Conservation (phyloP, 208 protist genomes). For the Porcisia deanei region DNA sequence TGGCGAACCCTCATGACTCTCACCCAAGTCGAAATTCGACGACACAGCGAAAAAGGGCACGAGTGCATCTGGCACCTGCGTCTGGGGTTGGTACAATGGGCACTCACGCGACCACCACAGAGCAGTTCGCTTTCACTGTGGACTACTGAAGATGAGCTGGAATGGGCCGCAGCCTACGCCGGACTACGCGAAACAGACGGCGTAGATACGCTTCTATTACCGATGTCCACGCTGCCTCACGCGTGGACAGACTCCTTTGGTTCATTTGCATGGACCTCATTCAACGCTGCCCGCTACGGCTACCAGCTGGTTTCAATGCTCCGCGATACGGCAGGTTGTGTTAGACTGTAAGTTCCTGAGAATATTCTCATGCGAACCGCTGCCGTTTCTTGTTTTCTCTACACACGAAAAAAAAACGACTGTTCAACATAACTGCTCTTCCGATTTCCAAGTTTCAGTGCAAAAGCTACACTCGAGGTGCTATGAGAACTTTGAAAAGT, state of each 20-base stretch:
- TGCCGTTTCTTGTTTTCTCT: background rate
- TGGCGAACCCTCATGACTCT: conserved; percentile 31
- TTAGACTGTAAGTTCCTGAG: background rate
- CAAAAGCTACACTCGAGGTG: background rate
- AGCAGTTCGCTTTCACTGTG: conserved; percentile 23
- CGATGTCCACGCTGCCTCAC: conserved; percentile 9
- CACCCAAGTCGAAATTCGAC: conserved; percentile 54
- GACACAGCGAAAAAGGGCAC: conserved; percentile 74
- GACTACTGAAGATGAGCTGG: conserved; percentile 66
- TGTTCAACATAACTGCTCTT: background rate
- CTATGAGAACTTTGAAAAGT: background rate
- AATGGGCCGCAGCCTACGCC: conserved; percentile 38
- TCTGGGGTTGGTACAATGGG: conserved; percentile 57
- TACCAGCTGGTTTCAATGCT: conserved; percentile 40
- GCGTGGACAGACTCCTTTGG: conserved; percentile 46
- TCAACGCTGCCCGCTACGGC: conserved; percentile 67
- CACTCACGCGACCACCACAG: conserved; percentile 8
- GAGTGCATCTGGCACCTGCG: conserved; percentile 73
- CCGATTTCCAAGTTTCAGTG: background rate
- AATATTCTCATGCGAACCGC: background rate
- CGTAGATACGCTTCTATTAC: background rate
- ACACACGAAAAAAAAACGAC: background rate
- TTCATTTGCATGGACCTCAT: conserved; percentile 51
- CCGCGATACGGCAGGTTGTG: background rate
- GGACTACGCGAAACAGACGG: conserved; percentile 3